phyloP scores from a whole-genome alignment of 106 monocot species.

The Posidonia australis region DNA sequence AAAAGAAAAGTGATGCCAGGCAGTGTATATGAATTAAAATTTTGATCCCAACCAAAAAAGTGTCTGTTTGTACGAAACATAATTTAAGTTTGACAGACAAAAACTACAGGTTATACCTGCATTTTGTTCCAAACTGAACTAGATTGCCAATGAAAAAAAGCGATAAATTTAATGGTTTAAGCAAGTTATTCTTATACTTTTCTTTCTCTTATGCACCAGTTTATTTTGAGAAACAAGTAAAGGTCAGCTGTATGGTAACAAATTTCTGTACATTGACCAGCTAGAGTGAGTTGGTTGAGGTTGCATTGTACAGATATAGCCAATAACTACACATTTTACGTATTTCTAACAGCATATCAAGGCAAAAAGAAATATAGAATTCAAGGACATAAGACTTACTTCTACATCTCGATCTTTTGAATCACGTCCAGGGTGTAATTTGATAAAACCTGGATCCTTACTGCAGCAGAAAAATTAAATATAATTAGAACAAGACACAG shows the following conservation, averaged over 20 bases:
- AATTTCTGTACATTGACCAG: background rate
- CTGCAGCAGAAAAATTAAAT: conserved; percentile 24
- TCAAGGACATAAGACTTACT: background rate
- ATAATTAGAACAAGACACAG: background rate
- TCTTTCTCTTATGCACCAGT: background rate
- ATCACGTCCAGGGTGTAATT: conserved; percentile 34
- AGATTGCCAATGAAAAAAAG: too few species aligned
- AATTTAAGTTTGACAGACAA: too few species aligned
- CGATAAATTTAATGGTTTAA: too few species aligned
- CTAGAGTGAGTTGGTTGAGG: background rate
- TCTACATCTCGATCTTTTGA: conserved; percentile 23
- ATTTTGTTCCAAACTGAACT: too few species aligned
- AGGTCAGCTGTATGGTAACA: background rate
- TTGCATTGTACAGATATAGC: too few species aligned
- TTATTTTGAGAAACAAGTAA: background rate
- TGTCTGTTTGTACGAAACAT: too few species aligned
- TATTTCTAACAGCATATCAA: background rate
- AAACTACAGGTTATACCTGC: too few species aligned
- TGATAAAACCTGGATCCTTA: conserved; percentile 90
- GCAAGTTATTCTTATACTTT: background rate
- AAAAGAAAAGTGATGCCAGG: too few species aligned
- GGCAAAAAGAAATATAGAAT: background rate
- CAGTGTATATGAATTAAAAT: too few species aligned
- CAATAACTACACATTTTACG: too few species aligned
- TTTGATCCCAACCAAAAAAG: too few species aligned